Conservation (phyloP, 768 basidiomycete species). For the Lenzites betulinus region DNA sequence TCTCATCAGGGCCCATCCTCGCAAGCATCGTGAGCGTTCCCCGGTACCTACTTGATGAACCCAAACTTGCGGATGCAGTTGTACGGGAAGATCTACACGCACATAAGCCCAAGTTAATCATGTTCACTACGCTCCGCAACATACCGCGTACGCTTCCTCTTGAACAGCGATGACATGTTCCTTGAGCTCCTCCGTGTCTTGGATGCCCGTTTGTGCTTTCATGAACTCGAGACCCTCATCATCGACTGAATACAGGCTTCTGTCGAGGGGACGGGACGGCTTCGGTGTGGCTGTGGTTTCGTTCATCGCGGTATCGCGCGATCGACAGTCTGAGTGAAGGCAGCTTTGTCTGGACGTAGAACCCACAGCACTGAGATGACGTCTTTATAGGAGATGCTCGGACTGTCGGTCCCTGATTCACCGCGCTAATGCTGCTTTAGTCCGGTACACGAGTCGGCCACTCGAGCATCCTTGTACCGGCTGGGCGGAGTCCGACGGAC, state of each 20-base stretch:
- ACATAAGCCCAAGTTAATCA: background rate
- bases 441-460: background rate
- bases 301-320: too few species aligned
- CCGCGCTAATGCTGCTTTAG: too few species aligned
- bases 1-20: too few species aligned
- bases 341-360: too few species aligned
- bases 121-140: background rate
- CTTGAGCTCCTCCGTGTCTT: slow-evolving; percentile 27
- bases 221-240: slow-evolving; percentile 25
- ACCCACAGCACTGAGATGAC: too few species aligned
- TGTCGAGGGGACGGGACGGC: background rate
- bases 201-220: slow-evolving; percentile 27
- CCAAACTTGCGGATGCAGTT: slow-evolving; percentile 29
- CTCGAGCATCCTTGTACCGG: background rate
- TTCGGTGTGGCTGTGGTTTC: background rate
- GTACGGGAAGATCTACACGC: slow-evolving; percentile 27
- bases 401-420: background rate
- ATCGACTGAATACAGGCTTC: slow-evolving; percentile 8
- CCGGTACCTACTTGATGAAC: slow-evolving; percentile 20
- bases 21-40: too few species aligned
- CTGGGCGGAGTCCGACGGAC: background rate
- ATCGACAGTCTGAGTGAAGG: too few species aligned
- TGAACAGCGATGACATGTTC: slow-evolving; percentile 28
- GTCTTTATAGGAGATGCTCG: background rate
- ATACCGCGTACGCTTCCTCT: slow-evolving; percentile 26